Conservation (phyloP, 306 rosid genomes). For the Bauhinia variegata region DNA sequence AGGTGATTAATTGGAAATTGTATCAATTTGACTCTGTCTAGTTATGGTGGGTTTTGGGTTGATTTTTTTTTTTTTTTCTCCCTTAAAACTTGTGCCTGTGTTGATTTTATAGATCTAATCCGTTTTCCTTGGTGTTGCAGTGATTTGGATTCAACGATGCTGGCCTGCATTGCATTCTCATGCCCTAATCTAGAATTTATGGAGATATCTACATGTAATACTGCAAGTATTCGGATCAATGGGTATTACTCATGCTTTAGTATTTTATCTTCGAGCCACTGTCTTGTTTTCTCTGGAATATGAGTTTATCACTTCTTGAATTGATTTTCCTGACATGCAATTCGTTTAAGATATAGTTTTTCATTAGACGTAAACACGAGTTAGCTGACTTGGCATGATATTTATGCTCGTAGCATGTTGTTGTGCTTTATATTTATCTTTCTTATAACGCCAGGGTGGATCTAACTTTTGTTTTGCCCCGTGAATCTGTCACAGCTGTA, state of each 20-base stretch:
- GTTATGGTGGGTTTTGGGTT: background rate
- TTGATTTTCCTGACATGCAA: background rate
- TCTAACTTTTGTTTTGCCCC: constrained; percentile 1
- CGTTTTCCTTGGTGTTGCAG: constrained; percentile 48
- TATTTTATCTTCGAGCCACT: background rate
- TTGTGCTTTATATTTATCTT: background rate
- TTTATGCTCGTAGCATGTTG: background rate
- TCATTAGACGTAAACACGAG: background rate
- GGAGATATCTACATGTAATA: constrained; percentile 61
- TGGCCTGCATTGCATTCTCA: constrained; percentile 92
- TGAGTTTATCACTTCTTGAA: background rate
- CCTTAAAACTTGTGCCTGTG: constrained; percentile 2
- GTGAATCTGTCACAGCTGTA: background rate
- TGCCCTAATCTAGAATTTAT: constrained; percentile 83
- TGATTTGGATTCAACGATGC: constrained; percentile 89
- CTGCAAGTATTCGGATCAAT: constrained; percentile 73
- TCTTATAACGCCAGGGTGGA: background rate
- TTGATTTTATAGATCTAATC: constrained; percentile 5
- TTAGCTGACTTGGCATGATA: background rate
- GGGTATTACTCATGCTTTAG: constrained; percentile 55
- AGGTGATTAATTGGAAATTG: background rate
- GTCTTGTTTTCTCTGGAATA: background rate
- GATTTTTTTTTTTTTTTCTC: background rate
- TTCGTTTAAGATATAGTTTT: background rate
- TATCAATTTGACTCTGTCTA: background rate